Base-by-base conservation (phyloP, 225 moss, liverwort and hornwort genomes). In the Takakia lepidozioides region DNA sequence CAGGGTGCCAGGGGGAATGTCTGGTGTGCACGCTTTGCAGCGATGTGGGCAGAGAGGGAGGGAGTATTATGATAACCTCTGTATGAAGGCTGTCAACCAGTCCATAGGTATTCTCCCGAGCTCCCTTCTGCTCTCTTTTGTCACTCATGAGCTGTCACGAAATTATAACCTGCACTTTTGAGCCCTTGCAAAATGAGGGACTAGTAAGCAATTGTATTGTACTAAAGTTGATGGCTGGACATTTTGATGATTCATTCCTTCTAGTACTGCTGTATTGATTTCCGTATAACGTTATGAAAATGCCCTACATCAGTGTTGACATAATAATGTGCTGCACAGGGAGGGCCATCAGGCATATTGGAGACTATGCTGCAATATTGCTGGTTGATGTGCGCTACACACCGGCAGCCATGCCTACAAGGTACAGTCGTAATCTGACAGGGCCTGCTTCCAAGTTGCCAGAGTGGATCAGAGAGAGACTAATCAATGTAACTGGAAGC, bases 31-130 rank as follows among this genome's bases (percentile, higher is more conserved):
- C 37, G 24, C 29, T 6, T 52, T 72, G 35, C 64, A 67, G 50
- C 56, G 58, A 43, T 70, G 82, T 63, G 80, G 80, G 19, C 82
- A 73, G 68, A 75, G 84, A 51, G 84, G 95, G 27, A 67, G 71
- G 54, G 87, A 83, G 55, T 91, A 98, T 54, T 98, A 98, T 45
- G 91, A 98, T 51, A 98, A 91, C 54, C 75, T 98, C 3, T 98
- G 95, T 57, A 98, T 98, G 95, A 98, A 91, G 73, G 95, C 87
- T 55, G 95, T 91, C 15, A 98, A 98, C 62, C 95, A 98, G 46
- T 87, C 91, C 1, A 83, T 98, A 52, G 95, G 95, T 73, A 57
- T n/a, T n/a, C n/a, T n/a, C n/a, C n/a, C n/a, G n/a, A n/a, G n/a
- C n/a, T n/a, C n/a, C n/a, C n/a, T n/a, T n/a, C n/a, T n/a, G n/a